These are phyloP conservation scores for Oenanthe javanica DNA, from an alignment of 140 eudicot genomes.

Conservation along the genomic window DNA sequence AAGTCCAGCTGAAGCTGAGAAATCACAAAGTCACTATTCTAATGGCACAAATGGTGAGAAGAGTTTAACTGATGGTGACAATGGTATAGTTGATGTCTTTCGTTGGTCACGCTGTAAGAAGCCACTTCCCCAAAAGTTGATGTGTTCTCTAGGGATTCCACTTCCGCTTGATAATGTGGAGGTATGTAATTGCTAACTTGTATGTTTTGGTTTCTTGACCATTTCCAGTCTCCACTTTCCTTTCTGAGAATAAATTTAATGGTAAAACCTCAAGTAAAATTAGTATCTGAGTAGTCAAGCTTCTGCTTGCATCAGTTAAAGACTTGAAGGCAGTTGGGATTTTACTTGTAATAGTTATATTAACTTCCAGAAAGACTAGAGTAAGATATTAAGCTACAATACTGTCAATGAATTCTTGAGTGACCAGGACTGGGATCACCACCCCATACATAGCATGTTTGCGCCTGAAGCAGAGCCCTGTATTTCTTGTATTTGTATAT, in stretches of 20 bases:
- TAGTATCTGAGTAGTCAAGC: background rate
- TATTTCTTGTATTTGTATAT: background rate
- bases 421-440: background rate
- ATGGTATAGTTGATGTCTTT: constrained; percentile 52
- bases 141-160: constrained; percentile 79
- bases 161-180: constrained; percentile 78
- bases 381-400: background rate
- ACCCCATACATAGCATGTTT: background rate
- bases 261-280: background rate
- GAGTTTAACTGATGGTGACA: constrained; percentile 35
- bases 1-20: constrained; percentile 40
- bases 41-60: constrained; percentile 36
- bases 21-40: constrained; percentile 19
- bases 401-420: background rate
- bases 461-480: background rate
- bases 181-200: constrained; percentile 31
- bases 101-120: constrained; percentile 88
- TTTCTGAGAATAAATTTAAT: background rate
- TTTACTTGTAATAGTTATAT: background rate
- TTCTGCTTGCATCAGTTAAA: background rate
- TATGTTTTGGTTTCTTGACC: background rate
- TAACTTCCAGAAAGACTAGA: background rate
- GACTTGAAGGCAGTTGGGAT: background rate
- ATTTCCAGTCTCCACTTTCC: background rate
- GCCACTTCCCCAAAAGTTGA: constrained; percentile 64